phyloP scores from a whole-genome alignment of 2,329 filamentous ascomycete genomes.

The Fusarium tuaranense region DNA sequence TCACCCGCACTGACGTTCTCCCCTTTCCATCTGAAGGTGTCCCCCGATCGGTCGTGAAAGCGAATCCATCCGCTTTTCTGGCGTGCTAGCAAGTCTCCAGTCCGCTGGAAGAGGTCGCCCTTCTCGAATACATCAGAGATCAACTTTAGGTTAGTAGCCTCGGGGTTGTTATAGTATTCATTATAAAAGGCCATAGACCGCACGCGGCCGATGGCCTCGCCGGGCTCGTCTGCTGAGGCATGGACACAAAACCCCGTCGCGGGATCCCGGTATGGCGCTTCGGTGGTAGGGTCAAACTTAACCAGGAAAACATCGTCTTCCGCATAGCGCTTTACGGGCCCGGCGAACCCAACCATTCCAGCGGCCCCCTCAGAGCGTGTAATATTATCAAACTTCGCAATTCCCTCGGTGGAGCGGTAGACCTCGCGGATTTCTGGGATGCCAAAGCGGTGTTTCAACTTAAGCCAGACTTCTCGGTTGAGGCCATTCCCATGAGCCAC shows the following conservation, averaged over 20 bases:
- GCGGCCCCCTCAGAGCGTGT: neutral
- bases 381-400: neutral
- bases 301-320: neutral
- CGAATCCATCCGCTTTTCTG: neutral
- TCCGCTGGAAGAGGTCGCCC: neutral
- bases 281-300: neutral
- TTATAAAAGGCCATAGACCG: neutral
- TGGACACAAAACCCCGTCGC: neutral
- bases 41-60: neutral
- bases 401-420: neutral
- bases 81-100: neutral
- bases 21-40: neutral
- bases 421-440: neutral
- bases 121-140: neutral
- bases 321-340: neutral
- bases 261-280: neutral
- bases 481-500: neutral
- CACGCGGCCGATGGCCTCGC: neutral
- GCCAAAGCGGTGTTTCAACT: neutral
- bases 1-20: neutral
- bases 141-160: neutral
- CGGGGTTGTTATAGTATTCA: neutral
- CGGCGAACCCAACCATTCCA: neutral
- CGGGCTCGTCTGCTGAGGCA: neutral
- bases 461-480: neutral